Conservation (phyloP, 1,284 basidiomycete species). For the Tilletiopsis washingtonensis region DNA sequence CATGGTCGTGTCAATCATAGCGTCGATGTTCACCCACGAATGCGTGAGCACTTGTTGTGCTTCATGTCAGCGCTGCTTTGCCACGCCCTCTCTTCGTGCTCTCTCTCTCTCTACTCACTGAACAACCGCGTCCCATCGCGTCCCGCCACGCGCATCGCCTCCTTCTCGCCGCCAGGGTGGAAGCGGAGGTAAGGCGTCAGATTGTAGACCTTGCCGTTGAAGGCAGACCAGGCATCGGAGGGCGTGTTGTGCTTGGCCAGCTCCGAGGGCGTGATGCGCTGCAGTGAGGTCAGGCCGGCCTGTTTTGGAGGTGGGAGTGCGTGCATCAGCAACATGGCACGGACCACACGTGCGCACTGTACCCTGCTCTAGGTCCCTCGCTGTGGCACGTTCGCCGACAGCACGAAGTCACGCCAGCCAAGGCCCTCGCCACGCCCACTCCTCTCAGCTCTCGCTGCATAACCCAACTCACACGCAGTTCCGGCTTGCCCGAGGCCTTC, state of each 20-base stretch:
- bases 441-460: constrained; percentile 1
- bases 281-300: constrained; percentile 13
- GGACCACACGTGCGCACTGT: too few species aligned
- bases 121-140: constrained; percentile 90
- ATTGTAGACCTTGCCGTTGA: constrained; percentile 93
- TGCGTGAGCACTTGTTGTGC: constrained; percentile 51
- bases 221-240: constrained; percentile 88
- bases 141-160: constrained; percentile 91
- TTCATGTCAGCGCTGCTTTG: not conserved
- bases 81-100: not conserved
- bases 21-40: constrained; percentile 88
- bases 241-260: constrained; percentile 71
- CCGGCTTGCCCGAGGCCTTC: constrained; percentile 5
- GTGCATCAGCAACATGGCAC: too few species aligned
- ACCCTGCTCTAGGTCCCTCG: too few species aligned
- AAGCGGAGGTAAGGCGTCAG: constrained; percentile 84
- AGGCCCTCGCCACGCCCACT: too few species aligned
- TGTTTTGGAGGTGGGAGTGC: too few species aligned
- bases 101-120: constrained; percentile 55
- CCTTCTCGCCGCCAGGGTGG: constrained; percentile 88
- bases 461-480: constrained; percentile 10
- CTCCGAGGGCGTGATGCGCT: constrained; percentile 72
- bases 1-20: constrained; percentile 83
- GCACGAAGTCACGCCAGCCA: too few species aligned
- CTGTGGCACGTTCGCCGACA: too few species aligned